Conservation (phyloP, 345 rosid genomes). For the Hirschfeldia incana region DNA sequence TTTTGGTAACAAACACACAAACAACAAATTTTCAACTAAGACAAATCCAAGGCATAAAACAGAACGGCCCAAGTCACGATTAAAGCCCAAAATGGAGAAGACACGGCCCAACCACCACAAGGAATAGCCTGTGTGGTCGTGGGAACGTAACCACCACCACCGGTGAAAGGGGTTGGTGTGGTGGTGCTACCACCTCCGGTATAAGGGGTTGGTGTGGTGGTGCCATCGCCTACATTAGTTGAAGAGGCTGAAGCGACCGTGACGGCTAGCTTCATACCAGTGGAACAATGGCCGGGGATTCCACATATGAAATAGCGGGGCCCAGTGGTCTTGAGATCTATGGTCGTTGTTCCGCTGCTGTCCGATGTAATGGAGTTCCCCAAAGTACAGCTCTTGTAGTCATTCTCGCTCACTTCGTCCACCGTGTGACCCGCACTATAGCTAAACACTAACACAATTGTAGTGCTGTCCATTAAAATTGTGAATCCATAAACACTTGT, state of each 20-base stretch:
- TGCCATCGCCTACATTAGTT: conserved; percentile 15
- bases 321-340: conserved; percentile 72
- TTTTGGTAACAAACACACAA: background rate
- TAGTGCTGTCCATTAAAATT: background rate
- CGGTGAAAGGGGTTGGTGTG: conserved; percentile 20
- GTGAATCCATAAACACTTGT: background rate
- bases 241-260: conserved; percentile 36
- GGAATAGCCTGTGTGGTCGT: conserved; percentile 34
- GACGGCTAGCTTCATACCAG: conserved; percentile 75
- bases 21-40: conserved; percentile 8
- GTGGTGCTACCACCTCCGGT: conserved; percentile 17
- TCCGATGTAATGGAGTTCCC: conserved; percentile 68
- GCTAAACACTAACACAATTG: conserved; percentile 55
- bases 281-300: conserved; percentile 58
- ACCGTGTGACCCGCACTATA: conserved; percentile 65
- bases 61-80: conserved; percentile 26
- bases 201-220: conserved; percentile 18
- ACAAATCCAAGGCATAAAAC: conserved; percentile 12
- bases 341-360: conserved; percentile 70
- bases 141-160: conserved; percentile 28
- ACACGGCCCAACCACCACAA: conserved; percentile 26
- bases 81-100: conserved; percentile 5
- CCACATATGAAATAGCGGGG: conserved; percentile 80
- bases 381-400: conserved; percentile 66
- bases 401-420: conserved; percentile 74